Evolutionary conservation across 2,329 filamentous ascomycete genomes (phyloP).

Genomic region (Trichothecium roseum): DNA sequence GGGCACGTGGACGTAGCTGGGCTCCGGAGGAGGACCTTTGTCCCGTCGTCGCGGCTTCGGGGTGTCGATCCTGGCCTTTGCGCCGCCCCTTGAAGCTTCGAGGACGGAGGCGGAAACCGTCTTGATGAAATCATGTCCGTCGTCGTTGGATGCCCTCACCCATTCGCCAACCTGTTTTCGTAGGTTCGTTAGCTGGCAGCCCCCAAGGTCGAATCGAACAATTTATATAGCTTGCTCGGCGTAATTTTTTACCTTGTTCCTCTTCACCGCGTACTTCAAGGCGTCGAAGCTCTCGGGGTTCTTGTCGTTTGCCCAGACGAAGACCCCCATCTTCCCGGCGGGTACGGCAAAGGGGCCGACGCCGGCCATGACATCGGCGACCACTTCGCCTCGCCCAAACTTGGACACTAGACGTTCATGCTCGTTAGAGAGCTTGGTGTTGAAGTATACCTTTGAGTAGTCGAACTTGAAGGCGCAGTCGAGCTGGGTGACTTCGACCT

Average conservation of each 20-base stretch:
- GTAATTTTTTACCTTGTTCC: conserved; percentile 60
- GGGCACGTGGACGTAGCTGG: conserved; percentile 46
- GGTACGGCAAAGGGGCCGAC: conserved; percentile 93
- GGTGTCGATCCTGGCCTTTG: conserved; percentile 42
- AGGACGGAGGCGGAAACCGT: conserved; percentile 53
- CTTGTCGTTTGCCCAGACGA: conserved; percentile 95
- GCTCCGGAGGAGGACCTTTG: conserved; percentile 20
- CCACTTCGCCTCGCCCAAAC: conserved; percentile 77
- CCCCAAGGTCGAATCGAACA: background rate
- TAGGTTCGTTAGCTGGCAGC: conserved; percentile 8
- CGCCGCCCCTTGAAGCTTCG: conserved; percentile 35
- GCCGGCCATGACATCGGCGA: conserved; percentile 95
- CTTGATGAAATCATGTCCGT: conserved; percentile 74
- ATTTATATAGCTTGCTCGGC: background rate
- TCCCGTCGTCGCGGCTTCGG: conserved; percentile 26
- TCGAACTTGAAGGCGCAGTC: conserved; percentile 85
- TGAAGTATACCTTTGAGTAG: conserved; percentile 97
- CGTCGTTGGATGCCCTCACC: conserved; percentile 69
- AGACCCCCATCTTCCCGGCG: conserved; percentile 78
- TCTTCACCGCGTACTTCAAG: conserved; percentile 56
- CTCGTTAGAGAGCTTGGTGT: conserved; percentile 80
- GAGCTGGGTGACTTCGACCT: conserved; percentile 74
- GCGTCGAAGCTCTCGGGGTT: conserved; percentile 79
- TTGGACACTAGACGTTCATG: conserved; percentile 68
- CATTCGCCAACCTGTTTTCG: conserved; percentile 47